Evolutionary conservation across 257 asterid species (phyloP), one percentile per base, ranked within the genome.

Genomic region (Scutellaria minor): DNA sequence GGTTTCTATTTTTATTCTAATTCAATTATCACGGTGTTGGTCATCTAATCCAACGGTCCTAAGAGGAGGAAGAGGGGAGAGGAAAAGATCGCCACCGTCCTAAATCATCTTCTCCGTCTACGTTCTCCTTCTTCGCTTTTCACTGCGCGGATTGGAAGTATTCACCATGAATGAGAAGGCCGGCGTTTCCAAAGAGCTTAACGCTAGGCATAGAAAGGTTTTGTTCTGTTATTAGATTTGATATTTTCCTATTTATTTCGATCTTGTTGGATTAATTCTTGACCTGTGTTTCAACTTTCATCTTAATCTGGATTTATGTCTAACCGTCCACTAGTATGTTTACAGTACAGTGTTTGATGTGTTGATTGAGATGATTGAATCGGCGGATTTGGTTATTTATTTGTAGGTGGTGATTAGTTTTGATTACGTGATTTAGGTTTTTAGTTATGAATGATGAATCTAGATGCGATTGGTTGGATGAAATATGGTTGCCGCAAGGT

Each of bases 171-270:
- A 95, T 51, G 90, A 84, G 91, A 95, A 95, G 81, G 98, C 99
- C 57, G 83, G 73, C 83, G 99, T 95, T 52, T 84, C 98, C 79
- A 95, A 92, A 74, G 99, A 95, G 91, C 98, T 95, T 65, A 95
- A 92, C 77, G 96, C 93, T 73, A 89, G 76, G 84, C 99, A 95
- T 71, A 79, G 98, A 63, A 95, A 95, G 99, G 99, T 95, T 56
- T 40, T 39, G 1, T 50, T 13, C n/a, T 52, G 67, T 47, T 51
- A 4, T 59, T 27, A 39, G 68, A 52, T 67, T 75, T 65, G 46
- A 37, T 31, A 35, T 59, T 79, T n/a, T 35, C 31, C 9, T 10
- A 9, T 50, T 72, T 41, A 12, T 18, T 37, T 41, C 20, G 77
- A 70, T 81, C 75, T 67, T 50, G 3, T 53, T 51, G 37, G 27